A percentile compares a stretch with the other conserved stretches of the same genome.
Conservation (phyloP, 2,329 filamentous ascomycete species). For the Aspergillus spinulosporus region DNA sequence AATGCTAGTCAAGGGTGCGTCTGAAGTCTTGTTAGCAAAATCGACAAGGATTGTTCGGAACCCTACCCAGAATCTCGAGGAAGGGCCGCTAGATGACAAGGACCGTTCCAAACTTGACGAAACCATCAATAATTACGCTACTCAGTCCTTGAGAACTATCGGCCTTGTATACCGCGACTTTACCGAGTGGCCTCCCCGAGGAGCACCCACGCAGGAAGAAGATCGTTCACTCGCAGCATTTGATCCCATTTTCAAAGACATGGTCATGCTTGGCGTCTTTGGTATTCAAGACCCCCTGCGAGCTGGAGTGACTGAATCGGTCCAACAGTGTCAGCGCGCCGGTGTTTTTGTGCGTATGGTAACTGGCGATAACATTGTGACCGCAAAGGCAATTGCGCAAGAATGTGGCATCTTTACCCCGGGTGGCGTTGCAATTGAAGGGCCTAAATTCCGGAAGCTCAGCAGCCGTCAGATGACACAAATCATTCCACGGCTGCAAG, state of each 20-base stretch:
- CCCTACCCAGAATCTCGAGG: constrained; percentile 58
- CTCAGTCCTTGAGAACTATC: constrained; percentile 78
- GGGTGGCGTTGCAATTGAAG: constrained; percentile 72
- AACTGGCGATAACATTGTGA: constrained; percentile 78
- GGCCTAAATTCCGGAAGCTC: constrained; percentile 73
- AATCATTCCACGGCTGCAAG: constrained; percentile 68
- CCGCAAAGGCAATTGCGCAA: constrained; percentile 73
- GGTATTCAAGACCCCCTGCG: constrained; percentile 81
- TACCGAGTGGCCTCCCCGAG: constrained; percentile 75
- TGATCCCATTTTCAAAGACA: constrained; percentile 65
- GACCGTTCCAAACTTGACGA: constrained; percentile 61
- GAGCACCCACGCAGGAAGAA: constrained; percentile 57
- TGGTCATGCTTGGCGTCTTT: constrained; percentile 69
- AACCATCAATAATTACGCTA: constrained; percentile 76
- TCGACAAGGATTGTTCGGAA: constrained; percentile 58
- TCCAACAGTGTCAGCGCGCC: constrained; percentile 70
- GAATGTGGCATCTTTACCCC: constrained; percentile 74
- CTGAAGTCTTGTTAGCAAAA: constrained; percentile 51
- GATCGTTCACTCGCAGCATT: constrained; percentile 64
- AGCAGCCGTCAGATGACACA: constrained; percentile 64
- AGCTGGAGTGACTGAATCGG: constrained; percentile 71
- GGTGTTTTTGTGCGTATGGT: constrained; percentile 84
- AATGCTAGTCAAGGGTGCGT: constrained; percentile 56
- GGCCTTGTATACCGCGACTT: constrained; percentile 83
- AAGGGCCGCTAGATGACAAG: constrained; percentile 55